Base-by-base conservation (phyloP, 768 basidiomycete genomes). In the Tylopilus rubrobrunneus region DNA sequence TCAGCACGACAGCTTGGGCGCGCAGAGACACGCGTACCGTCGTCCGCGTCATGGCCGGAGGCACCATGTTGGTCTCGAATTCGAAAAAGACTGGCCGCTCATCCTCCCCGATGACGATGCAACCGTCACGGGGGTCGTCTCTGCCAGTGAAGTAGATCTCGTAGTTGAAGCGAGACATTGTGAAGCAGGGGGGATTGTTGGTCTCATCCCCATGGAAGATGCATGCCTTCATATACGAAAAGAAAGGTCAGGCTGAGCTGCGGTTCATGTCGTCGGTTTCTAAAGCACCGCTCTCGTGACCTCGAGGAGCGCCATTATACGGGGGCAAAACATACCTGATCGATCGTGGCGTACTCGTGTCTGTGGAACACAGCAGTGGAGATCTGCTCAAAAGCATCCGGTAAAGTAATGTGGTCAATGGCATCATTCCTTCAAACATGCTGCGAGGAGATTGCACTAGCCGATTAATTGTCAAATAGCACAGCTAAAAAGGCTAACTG, bases 61-160 rank as follows among this genome's bases (percentile, higher is more conserved):
- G 44, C 25, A 54, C 15, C 36, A 50, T 5, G 49, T 75, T 72
- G 11, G 87, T 89, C 65, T 84, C 81, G 68, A 89, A 87, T 63
- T 77, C 80, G 65, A 83, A 80, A 72, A 80, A 85, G 60, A 86
- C 69, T 1, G 79, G 79, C 58, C 73, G 77, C 31, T 71, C 73
- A 68, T 81, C 81, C 62, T 84, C 79, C 39, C 86, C 85, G 59
- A 88, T 87, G 71, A 88, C 71, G 53, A 82, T 76, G 65, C 83
- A 85, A 53, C 75, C 77, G 52, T 79, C 62, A 51, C 86, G 81
- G 43, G 86, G 85, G 71, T 89, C 79, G 67, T 84, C 83, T 64
- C 74, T 74, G 51, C 85, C 83, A 45, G 85, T 84, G 75, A 88
- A 89, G 71, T 79, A 87, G 33, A 89, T 70, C 64, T 79, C 72